Base-by-base conservation (phyloP, 2,329 filamentous ascomycete genomes). In the Calonectria pseudoreteaudii region DNA sequence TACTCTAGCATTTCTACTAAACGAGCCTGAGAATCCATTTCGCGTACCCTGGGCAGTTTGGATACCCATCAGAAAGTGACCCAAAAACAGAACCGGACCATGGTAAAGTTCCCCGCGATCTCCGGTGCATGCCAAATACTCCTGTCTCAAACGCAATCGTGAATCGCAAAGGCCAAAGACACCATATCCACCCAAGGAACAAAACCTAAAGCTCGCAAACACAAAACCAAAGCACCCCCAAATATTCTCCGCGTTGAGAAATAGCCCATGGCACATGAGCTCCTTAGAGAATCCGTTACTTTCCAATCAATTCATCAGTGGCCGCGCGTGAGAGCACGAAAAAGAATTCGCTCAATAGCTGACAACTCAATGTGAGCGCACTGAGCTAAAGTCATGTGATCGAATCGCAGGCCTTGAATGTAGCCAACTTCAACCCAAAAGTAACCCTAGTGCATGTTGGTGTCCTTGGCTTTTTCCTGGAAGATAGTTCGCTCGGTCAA, bases 391-490 rank as follows among this genome's bases (percentile, higher is more conserved):
- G 87, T 88, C 84, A 90, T 83, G 30, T 83, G 75, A 73, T 90
- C 89, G 70, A 90, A 89, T 0, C 74, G 78, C 1, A 77, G 78
- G 1, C 88, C 87, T 28, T 78, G 74, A 6, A 83, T 85, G 70
- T 87, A 86, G 44, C 83, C 81, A 26, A 89, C 77, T 79, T 90
- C 87, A 36, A 85, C 82, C 84, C 87, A 90, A 77, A 90, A 87
- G 80, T 86, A 90, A 18, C 90, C 89, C 83, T 90, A 90, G 82
- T 90, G 87, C 62, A 82, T 81, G 73, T 87, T 84, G 0, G 86
- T 87, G 28, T 81, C 66, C 18, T 71, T 52, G 30, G 80, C 79
- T 30, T 78, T 77, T 28, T 82, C 79, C 60, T 85, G 80, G 8
- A 90, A 80, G 1, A 80, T 72, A 16, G 83, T 83, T 65, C 86